Evolutionary conservation across 2,329 filamentous ascomycete genomes (phyloP).

Genomic region (Fusarium bactridioides): DNA sequence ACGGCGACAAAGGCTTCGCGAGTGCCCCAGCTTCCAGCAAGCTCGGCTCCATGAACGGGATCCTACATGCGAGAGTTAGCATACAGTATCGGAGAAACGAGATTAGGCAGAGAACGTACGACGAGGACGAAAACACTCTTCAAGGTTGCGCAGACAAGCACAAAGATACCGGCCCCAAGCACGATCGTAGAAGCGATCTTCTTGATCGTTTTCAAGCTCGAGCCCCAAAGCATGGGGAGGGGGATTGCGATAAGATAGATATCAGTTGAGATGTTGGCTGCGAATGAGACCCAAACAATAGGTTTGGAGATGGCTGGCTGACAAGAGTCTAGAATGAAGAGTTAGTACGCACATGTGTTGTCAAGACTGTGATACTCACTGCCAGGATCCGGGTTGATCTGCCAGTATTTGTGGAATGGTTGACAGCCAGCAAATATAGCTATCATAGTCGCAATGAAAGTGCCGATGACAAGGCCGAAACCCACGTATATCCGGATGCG

Average conservation of each 20-base stretch:
- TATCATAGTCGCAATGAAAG: slow-evolving; percentile 58
- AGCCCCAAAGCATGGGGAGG: slow-evolving; percentile 56
- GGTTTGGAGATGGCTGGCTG: slow-evolving; percentile 58
- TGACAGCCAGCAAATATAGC: slow-evolving; percentile 59
- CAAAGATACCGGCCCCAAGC: slow-evolving; percentile 51
- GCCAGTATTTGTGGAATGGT: slow-evolving; percentile 63
- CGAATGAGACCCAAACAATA: slow-evolving; percentile 59
- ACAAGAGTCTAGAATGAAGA: slow-evolving; percentile 48
- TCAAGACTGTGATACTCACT: slow-evolving; percentile 48
- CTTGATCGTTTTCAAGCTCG: slow-evolving; percentile 45
- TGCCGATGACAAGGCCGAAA: slow-evolving; percentile 55
- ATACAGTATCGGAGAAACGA: rapidly evolving
- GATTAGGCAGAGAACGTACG: slow-evolving; percentile 30
- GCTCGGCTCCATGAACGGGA: slow-evolving; percentile 47
- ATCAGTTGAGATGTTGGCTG: slow-evolving; percentile 62
- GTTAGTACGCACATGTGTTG: neutral
- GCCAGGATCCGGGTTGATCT: slow-evolving; percentile 65
- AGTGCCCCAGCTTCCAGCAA: slow-evolving; percentile 50
- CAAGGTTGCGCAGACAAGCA: slow-evolving; percentile 49
- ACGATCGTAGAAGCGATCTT: slow-evolving; percentile 50
- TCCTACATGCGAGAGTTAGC: slow-evolving; percentile 38
- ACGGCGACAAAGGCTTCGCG: slow-evolving; percentile 54
- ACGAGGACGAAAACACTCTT: slow-evolving; percentile 49
- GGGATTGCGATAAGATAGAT: slow-evolving; percentile 66
- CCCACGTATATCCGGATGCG: slow-evolving; percentile 57